Base-by-base conservation (phyloP, 805 yeast genomes). In the Trichomonascus vanleenenianus region DNA sequence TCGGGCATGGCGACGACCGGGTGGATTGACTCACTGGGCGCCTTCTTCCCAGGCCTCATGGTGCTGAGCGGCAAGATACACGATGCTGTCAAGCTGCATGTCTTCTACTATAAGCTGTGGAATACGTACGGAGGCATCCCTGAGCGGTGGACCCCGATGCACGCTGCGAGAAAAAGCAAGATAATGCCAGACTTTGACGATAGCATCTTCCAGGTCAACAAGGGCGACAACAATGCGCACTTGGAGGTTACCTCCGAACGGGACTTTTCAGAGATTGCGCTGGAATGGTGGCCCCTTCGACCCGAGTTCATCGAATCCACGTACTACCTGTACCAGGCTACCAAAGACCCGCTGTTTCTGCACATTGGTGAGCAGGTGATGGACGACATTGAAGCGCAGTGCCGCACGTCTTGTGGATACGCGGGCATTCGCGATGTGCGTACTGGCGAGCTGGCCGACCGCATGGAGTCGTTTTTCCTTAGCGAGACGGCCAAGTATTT, bases 291-390 rank as follows among this genome's bases (percentile, higher is more conserved):
- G 57, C 96, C 96, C 2, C 67, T 89, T 38, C 68, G 97, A 45
- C 97, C 97, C 0, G 97, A 89, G 59, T 86, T 88, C 54, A 74
- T 86, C 37, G 97, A 89, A 60, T 84, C 95, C 0, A 86, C 94
- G 0, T 89, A 87, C 61, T 81, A 82, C 57, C 65, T 89, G 12
- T 88, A 83, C 57, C 68, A 83, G 35, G 95, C 96, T 1, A 89
- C 97, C 0, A 73, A 69, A 46, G 97, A 89, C 60, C 95, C 96
- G 2, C 71, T 87, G 57, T 88, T 81, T 60, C 65, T 89, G 15
- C 78, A 80, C 44, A 76, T 86, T 27, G 97, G 96, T 1, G 78
- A 76, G 49, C 70, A 78, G 22, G 67, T 85, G 5, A 59, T 89
- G 47, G 55, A 72, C 1, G 77, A 81, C 46, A 71, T 84, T 25